Evolutionary conservation across 768 basidiomycete species (phyloP).

Genomic region (Rhodotorula graminis): DNA sequence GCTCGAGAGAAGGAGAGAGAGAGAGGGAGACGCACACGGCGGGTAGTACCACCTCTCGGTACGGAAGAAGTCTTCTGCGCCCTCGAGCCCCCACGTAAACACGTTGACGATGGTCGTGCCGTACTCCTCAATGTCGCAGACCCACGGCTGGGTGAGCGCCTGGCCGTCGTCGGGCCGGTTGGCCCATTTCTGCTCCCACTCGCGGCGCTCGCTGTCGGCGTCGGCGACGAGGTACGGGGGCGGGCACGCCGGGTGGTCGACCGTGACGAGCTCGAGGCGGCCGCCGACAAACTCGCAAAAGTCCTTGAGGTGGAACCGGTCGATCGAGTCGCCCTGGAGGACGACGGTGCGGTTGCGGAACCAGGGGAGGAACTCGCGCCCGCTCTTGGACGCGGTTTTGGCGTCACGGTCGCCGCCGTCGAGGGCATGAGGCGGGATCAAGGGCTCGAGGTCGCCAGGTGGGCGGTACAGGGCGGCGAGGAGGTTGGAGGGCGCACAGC

Average conservation of each 20-base stretch:
- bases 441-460: constrained; percentile 7
- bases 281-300: constrained; percentile 36
- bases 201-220: neutral
- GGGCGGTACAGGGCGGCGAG: constrained; percentile 22
- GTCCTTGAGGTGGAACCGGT: constrained; percentile 39
- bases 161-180: constrained; percentile 28
- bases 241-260: constrained; percentile 28
- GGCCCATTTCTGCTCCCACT: constrained; percentile 26
- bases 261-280: constrained; percentile 10
- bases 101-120: constrained; percentile 34
- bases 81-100: constrained; percentile 35
- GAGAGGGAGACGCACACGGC: constrained; percentile 11
- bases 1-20: neutral
- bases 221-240: constrained; percentile 13
- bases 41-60: constrained; percentile 38
- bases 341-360: constrained; percentile 36
- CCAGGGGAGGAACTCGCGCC: constrained; percentile 27
- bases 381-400: neutral
- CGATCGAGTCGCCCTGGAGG: constrained; percentile 38
- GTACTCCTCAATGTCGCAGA: constrained; percentile 35
- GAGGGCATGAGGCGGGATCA: constrained; percentile 14
- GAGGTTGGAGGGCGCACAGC: constrained; percentile 23
- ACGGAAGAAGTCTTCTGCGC: constrained; percentile 35
- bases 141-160: constrained; percentile 38
- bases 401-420: neutral